Evolutionary conservation across 2,329 filamentous ascomycete species (phyloP).

Genomic region (Penicillium sp.): DNA sequence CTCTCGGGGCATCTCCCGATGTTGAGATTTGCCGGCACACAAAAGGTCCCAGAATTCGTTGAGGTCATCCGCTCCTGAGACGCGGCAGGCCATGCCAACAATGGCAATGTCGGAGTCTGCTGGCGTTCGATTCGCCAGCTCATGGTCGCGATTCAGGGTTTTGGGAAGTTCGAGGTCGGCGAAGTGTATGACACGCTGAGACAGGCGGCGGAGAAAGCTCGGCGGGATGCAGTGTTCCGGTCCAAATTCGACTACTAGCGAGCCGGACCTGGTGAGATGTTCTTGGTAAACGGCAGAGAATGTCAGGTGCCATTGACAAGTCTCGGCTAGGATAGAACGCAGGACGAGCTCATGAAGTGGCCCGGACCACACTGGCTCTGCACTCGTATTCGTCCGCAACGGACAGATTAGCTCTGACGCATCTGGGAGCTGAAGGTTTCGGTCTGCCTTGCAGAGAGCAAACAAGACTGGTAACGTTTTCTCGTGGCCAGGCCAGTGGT

Average conservation of each 20-base stretch:
- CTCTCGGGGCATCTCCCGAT: constrained; percentile 24
- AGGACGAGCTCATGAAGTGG: constrained; percentile 20
- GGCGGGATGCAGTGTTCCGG: constrained; percentile 27
- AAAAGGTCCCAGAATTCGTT: constrained; percentile 42
- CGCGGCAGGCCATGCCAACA: constrained; percentile 40
- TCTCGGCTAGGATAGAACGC: constrained; percentile 17
- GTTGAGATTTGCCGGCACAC: constrained; percentile 28
- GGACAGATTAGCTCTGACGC: constrained; percentile 8
- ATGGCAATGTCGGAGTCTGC: constrained; percentile 37
- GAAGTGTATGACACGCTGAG: constrained; percentile 21
- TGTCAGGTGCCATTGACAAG: constrained; percentile 23
- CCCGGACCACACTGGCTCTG: background rate
- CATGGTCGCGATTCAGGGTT: constrained; percentile 5
- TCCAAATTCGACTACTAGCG: constrained; percentile 24
- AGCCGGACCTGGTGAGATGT: constrained; percentile 6
- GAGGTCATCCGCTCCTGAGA: constrained; percentile 34
- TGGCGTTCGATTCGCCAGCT: background rate
- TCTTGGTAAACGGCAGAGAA: constrained; percentile 17
- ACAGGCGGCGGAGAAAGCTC: constrained; percentile 15
- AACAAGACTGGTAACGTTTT: constrained; percentile 9
- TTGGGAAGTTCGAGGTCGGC: constrained; percentile 16
- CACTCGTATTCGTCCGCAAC: constrained; percentile 11
- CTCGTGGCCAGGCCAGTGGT: constrained; percentile 25
- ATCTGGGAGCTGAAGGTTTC: constrained; percentile 20
- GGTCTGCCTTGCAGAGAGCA: constrained; percentile 16